A percentile compares a stretch with the other conserved stretches of the same genome.
phyloP scores from a whole-genome alignment of 2,329 filamentous ascomycete genomes.

The Aphanoascus verrucosus region DNA sequence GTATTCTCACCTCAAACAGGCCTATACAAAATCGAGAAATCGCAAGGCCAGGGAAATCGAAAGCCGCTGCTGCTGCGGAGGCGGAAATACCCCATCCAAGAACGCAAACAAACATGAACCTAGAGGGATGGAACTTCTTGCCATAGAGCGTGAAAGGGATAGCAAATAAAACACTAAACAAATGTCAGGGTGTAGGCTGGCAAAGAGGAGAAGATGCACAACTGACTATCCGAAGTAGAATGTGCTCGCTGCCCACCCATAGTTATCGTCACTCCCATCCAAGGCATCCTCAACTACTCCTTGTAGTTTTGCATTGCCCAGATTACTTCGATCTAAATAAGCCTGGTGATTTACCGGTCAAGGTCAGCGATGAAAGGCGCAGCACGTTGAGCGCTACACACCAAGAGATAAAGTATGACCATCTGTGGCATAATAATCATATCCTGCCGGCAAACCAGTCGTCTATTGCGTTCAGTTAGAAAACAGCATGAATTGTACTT shows the following conservation, averaged over 20 bases:
- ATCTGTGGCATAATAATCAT: constrained; percentile 16
- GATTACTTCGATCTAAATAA: constrained; percentile 16
- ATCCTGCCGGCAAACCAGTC: constrained; percentile 15
- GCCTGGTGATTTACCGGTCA: constrained; percentile 5
- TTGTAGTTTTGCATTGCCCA: constrained; percentile 16
- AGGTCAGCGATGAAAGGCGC: neutral
- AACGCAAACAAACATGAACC: constrained; percentile 15
- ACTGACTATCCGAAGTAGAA: constrained; percentile 18
- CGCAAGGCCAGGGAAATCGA: constrained; percentile 45
- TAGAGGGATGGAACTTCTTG: constrained; percentile 15
- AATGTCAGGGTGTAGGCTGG: neutral
- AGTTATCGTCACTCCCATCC: constrained; percentile 11
- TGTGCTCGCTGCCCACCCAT: constrained; percentile 15
- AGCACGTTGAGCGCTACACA: neutral
- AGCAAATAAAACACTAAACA: constrained; percentile 13
- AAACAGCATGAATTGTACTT: neutral
- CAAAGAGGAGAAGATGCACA: neutral
- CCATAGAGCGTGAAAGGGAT: constrained; percentile 15
- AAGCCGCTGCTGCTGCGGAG: constrained; percentile 42
- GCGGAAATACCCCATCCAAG: constrained; percentile 47
- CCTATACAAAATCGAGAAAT: constrained; percentile 49
- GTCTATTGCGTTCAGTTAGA: constrained; percentile 7
- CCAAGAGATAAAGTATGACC: constrained; percentile 13
- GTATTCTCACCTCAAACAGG: constrained; percentile 40
- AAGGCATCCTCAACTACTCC: constrained; percentile 13